A percentile compares a stretch with the other conserved stretches of the same genome.
These are phyloP conservation scores for Discostella stelligeroides DNA, from an alignment of 108 stramenopile genomes.

Conservation along the genomic window DNA sequence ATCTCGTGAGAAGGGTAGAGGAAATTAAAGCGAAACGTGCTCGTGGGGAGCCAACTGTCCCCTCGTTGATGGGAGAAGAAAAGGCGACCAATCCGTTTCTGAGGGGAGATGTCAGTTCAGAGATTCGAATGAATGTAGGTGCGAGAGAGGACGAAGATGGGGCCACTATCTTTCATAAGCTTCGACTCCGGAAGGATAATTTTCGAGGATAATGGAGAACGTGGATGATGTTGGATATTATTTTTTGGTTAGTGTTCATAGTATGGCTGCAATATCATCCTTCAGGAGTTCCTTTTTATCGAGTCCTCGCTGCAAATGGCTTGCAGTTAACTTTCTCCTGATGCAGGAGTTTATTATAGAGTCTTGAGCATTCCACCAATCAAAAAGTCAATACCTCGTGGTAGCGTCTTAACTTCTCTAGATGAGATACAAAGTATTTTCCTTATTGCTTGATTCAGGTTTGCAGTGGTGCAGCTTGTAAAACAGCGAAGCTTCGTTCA, in stretches of 20 bases:
- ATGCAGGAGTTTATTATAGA: no score
- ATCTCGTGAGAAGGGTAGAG: slow-evolving; percentile 56
- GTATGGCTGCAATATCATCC: no score
- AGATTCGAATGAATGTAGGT: slow-evolving; percentile 69
- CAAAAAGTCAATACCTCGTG: not conserved
- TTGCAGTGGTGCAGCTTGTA: slow-evolving; percentile 84
- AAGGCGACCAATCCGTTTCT: slow-evolving; percentile 84
- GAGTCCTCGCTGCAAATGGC: no score
- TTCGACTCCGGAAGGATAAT: slow-evolving; percentile 71
- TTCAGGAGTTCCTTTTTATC: no score
- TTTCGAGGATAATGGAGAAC: slow-evolving; percentile 43
- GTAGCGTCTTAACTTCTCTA: no score
- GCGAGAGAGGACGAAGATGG: slow-evolving; percentile 47
- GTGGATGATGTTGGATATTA: no score
- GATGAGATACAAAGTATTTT: slow-evolving; percentile 15
- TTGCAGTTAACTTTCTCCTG: no score
- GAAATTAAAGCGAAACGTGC: slow-evolving; percentile 53
- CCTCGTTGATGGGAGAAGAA: slow-evolving; percentile 69
- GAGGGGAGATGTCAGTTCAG: slow-evolving; percentile 70
- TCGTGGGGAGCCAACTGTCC: slow-evolving; percentile 77
- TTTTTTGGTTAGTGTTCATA: slow-evolving; percentile 1
- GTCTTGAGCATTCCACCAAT: no score
- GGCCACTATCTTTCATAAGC: slow-evolving; percentile 66
- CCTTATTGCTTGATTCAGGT: slow-evolving; percentile 54
- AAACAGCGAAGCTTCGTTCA: slow-evolving; percentile 79